Conservation (phyloP, 495 filamentous ascomycete species). For the Penicillium coffeae region DNA sequence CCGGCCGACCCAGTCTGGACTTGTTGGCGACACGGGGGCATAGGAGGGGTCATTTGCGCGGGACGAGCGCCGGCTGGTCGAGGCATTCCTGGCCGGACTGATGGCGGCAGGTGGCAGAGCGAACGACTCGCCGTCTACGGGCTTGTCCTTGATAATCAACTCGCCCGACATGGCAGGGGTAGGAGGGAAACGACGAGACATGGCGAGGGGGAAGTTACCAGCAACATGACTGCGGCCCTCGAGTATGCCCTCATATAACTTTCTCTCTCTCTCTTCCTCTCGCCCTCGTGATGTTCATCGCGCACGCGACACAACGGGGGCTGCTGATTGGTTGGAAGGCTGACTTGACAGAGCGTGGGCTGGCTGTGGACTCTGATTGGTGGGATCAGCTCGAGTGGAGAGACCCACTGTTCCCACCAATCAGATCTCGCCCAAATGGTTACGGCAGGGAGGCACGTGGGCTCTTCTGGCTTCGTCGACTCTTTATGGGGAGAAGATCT, state of each 20-base stretch:
- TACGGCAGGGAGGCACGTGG: neutral
- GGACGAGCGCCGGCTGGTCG: slow-evolving; percentile 40
- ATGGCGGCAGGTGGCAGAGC: slow-evolving; percentile 82
- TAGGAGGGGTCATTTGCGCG: slow-evolving; percentile 42
- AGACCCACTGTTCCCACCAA: neutral
- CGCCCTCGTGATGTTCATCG: slow-evolving; percentile 4
- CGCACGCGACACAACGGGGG: slow-evolving; percentile 29
- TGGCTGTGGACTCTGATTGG: neutral
- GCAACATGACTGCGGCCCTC: neutral
- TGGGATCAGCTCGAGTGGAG: neutral
- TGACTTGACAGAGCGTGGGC: slow-evolving; percentile 3
- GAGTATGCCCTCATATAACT: slow-evolving; percentile 7
- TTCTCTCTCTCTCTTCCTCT: neutral
- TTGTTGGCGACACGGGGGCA: slow-evolving; percentile 53
- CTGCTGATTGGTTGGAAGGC: slow-evolving; percentile 28
- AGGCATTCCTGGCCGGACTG: slow-evolving; percentile 33
- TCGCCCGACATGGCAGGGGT: slow-evolving; percentile 84
- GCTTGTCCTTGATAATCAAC: slow-evolving; percentile 71
- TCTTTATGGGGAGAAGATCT: too few species aligned
- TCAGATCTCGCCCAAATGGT: neutral
- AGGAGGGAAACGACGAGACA: slow-evolving; percentile 73
- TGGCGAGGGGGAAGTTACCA: slow-evolving; percentile 25
- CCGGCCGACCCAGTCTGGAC: slow-evolving; percentile 38
- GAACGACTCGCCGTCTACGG: slow-evolving; percentile 60
- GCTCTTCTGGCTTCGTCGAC: too few species aligned